Evolutionary conservation across 176 grass and related monocot genomes (phyloP).

Genomic region (Puya raimondii): DNA sequence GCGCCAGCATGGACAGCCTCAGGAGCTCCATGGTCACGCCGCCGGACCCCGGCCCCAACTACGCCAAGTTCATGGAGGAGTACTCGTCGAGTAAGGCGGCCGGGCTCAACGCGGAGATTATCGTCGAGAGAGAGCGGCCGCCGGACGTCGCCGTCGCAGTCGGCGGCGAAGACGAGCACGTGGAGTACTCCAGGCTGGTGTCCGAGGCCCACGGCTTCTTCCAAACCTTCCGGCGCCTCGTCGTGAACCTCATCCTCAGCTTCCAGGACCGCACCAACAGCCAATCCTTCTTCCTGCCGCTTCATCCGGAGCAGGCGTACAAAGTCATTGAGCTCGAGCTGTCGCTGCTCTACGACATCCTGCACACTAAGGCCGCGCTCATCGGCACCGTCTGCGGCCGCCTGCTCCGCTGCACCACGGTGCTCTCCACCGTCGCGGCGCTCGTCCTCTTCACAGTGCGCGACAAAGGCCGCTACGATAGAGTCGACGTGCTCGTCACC

Average conservation of each 20-base stretch:
- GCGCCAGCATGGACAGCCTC: conserved; percentile 23
- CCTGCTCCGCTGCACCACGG: conserved; percentile 16
- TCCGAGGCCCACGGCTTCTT: neutral
- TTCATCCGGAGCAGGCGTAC: neutral
- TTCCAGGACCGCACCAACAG: conserved; percentile 19
- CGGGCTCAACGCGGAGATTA: conserved; percentile 6
- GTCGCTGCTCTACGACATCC: conserved; percentile 56
- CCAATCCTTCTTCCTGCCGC: conserved; percentile 14
- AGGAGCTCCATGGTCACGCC: conserved; percentile 8
- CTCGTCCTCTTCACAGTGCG: conserved; percentile 17
- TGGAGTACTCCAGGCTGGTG: neutral
- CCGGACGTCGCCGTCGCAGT: too few species aligned
- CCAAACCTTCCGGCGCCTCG: neutral
- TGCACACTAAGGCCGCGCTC: conserved; percentile 47
- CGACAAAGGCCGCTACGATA: conserved; percentile 14
- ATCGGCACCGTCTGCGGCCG: neutral
- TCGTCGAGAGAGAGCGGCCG: neutral
- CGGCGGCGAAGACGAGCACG: too few species aligned
- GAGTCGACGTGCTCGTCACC: conserved; percentile 30
- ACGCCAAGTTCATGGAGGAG: neutral
- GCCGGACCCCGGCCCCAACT: conserved; percentile 3
- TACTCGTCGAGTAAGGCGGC: neutral
- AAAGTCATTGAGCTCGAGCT: conserved; percentile 53
- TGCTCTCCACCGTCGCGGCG: conserved; percentile 21
- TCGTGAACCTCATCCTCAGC: conserved; percentile 3